Evolutionary conservation across 129 eudicot species (phyloP).

Genomic region (Flaveria ramosissima): DNA sequence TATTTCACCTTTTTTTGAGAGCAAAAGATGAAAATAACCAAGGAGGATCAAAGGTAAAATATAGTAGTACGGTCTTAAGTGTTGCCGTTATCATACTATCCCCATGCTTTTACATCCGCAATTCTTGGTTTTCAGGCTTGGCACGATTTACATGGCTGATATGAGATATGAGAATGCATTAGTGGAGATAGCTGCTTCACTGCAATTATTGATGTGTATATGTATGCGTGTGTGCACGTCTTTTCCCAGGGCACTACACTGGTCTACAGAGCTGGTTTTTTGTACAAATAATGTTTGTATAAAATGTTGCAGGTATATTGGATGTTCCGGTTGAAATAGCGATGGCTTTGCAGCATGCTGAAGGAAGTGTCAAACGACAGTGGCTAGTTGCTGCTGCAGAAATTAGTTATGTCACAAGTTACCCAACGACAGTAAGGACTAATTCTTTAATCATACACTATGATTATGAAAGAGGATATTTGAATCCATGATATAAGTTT

Average conservation of each 20-base stretch:
- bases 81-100: no score
- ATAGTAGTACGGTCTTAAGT: no score
- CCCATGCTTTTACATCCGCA: no score
- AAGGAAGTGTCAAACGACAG: slow-evolving; percentile 64
- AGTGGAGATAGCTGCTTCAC: no score
- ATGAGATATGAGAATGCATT: no score
- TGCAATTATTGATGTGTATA: neutral
- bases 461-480: neutral
- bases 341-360: slow-evolving; percentile 60
- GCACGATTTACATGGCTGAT: no score
- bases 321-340: slow-evolving; percentile 68
- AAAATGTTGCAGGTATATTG: slow-evolving; percentile 64
- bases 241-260: slow-evolving; percentile 4
- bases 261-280: slow-evolving; percentile 2
- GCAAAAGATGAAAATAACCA: no score
- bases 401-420: slow-evolving; percentile 75
- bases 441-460: neutral
- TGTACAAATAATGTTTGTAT: slow-evolving; percentile 1
- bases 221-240: neutral
- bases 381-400: slow-evolving; percentile 86
- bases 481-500: neutral
- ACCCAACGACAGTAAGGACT: slow-evolving; percentile 72
- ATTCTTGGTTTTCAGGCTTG: no score
- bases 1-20: no score
- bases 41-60: no score